A percentile compares a stretch with the other conserved stretches of the same genome.
Evolutionary conservation across 2,329 filamentous ascomycete species (phyloP).

Genomic region (Penicillium vulpinum): DNA sequence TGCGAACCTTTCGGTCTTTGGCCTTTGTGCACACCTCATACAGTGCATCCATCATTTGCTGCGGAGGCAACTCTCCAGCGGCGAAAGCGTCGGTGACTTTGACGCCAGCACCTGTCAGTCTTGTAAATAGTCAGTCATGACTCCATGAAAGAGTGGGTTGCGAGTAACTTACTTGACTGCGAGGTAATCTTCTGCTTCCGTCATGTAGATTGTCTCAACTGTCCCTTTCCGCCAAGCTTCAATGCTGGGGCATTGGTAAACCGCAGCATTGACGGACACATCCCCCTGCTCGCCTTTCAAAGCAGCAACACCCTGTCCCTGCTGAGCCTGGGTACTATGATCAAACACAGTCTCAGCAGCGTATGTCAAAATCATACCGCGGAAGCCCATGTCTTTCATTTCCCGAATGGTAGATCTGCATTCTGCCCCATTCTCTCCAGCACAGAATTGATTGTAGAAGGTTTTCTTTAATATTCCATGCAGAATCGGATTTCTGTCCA

Average conservation of each 20-base stretch:
- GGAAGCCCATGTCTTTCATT: conserved; percentile 74
- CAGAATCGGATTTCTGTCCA: conserved; percentile 73
- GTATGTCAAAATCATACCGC: conserved; percentile 80
- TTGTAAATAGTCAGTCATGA: conserved; percentile 6
- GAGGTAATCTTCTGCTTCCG: conserved; percentile 59
- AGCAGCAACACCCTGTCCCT: conserved; percentile 20
- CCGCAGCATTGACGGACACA: background rate
- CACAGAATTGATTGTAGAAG: conserved; percentile 86
- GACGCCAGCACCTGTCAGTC: conserved; percentile 77
- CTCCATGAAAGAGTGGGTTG: background rate
- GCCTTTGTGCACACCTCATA: conserved; percentile 63
- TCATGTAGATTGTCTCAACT: conserved; percentile 63
- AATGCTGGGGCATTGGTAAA: conserved; percentile 29
- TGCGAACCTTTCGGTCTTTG: conserved; percentile 64
- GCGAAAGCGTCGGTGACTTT: conserved; percentile 66
- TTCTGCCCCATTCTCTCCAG: conserved; percentile 71
- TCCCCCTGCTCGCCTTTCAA: conserved; percentile 13
- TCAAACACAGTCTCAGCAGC: conserved; percentile 74
- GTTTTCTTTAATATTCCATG: conserved; percentile 63
- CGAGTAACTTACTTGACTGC: conserved; percentile 55
- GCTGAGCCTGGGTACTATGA: conserved; percentile 26
- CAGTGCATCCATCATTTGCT: conserved; percentile 67
- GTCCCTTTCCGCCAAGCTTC: conserved; percentile 71
- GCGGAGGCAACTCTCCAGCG: conserved; percentile 62
- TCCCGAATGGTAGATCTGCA: conserved; percentile 63